Evolutionary conservation across 2,329 filamentous ascomycete genomes (phyloP), one percentile per base, ranked within the genome.

Genomic region (Nannizzia gypsea): DNA sequence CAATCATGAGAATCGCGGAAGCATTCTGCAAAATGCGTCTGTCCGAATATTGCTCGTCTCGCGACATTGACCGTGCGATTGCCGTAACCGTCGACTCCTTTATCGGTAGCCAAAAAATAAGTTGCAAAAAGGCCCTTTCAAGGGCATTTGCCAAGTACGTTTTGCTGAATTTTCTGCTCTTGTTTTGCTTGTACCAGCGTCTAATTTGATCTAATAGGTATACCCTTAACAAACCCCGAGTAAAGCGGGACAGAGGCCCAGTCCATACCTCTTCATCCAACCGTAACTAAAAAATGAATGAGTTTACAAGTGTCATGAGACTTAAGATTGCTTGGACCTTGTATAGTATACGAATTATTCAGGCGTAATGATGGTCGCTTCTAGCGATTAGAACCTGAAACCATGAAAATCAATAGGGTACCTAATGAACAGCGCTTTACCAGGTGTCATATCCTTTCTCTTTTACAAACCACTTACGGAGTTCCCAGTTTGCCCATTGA

Each of bases 11-110:
- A 70, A 95, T 95, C 69, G 86, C 86, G 60, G 93, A 99, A 73
- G 78, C 91, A 0, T 99, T 99, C 77, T 95, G 89, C 74, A 92
- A 95, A 70, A 99, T 99, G 93, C 87, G 93, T 13, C 80, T 99
- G n/a, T 93, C 89, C 0, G 93, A 99, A 66, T 97, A 96, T 78
- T 96, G 92, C 74, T 87, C 87, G 4, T 77, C 88, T 1, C 83
- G 88, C 62, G 93, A 99, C 70, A 96, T 99, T 67, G 93, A 99
- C 74, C 89, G 93, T 48, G 93, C 93, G 61, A 99, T 99, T 69
- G 90, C 91, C 13, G 93, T 99, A 5, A 95, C 93, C 0, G 89
- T 99, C 1, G 91, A 97, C 66, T 95, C 89, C 60, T 99, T 99
- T 70, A 89, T 99, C 48, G 89, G 88, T 63, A 95, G 89, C 67